These are phyloP conservation scores for Eutypella sp. DNA, from an alignment of 2,329 filamentous ascomycete genomes.

Conservation along the genomic window DNA sequence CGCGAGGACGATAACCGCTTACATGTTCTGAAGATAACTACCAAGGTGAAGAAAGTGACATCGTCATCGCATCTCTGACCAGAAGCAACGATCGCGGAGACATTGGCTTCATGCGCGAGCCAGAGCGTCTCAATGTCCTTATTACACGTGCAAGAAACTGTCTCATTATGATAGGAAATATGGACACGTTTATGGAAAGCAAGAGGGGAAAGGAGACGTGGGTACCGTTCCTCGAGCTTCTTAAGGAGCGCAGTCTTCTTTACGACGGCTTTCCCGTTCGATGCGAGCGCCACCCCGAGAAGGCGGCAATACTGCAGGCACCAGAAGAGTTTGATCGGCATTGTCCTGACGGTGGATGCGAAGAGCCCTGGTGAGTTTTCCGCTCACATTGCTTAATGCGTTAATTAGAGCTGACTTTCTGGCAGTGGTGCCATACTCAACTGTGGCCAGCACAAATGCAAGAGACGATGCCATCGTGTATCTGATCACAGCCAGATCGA, in stretches of 20 bases:
- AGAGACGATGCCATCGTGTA: constrained; percentile 56
- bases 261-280: constrained; percentile 53
- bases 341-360: constrained; percentile 68
- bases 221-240: constrained; percentile 49
- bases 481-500: constrained; percentile 48
- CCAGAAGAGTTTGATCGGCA: constrained; percentile 54
- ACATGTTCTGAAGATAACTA: constrained; percentile 57
- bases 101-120: constrained; percentile 65
- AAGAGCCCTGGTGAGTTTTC: constrained; percentile 53
- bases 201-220: constrained; percentile 56
- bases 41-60: constrained; percentile 71
- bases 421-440: constrained; percentile 42
- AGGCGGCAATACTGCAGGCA: constrained; percentile 37
- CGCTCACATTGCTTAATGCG: background rate
- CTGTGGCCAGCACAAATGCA: constrained; percentile 57
- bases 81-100: constrained; percentile 59
- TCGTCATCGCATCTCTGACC: constrained; percentile 64
- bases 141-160: constrained; percentile 61
- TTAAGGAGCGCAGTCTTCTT: constrained; percentile 40
- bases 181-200: constrained; percentile 58
- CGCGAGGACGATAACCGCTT: background rate
- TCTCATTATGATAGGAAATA: constrained; percentile 66
- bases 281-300: constrained; percentile 56
- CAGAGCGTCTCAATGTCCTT: constrained; percentile 65
- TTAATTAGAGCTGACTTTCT: constrained; percentile 5